Evolutionary conservation across 2,329 filamentous ascomycete species (phyloP).

Genomic region (Nigrograna mackinnonii): DNA sequence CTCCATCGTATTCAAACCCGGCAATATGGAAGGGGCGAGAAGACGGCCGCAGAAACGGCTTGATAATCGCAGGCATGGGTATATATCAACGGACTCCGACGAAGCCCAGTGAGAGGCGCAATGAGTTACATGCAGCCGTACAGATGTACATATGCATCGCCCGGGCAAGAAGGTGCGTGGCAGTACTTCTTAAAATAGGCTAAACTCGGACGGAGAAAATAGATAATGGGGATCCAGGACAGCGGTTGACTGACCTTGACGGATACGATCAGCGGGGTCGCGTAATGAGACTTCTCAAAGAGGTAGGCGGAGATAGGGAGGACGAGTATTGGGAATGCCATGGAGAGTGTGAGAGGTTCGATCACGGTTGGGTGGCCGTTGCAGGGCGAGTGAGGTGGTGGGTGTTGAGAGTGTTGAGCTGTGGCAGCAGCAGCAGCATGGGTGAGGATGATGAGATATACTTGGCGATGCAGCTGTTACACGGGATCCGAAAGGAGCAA

Average conservation of each 20-base stretch:
- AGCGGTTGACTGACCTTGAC: not conserved
- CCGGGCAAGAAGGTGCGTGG: not conserved
- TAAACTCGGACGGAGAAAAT: not conserved
- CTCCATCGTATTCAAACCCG: no score
- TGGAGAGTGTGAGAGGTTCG: no score
- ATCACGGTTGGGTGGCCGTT: no score
- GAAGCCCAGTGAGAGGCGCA: not conserved
- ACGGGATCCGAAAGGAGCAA: no score
- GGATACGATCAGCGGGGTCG: not conserved
- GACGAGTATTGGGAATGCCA: no score
- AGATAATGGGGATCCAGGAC: not conserved
- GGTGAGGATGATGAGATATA: no score
- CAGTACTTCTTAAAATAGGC: not conserved
- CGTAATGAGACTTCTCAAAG: no score
- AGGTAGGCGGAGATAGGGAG: not conserved
- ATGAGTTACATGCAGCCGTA: no score
- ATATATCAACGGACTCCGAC: conserved; percentile 7
- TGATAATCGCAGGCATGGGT: conserved; percentile 4
- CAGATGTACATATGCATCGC: not conserved
- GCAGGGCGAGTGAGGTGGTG: no score
- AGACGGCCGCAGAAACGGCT: conserved; percentile 4
- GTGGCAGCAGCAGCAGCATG: no score
- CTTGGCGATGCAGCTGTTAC: no score
- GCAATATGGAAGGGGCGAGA: conserved; percentile 1
- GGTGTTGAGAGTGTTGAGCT: no score